Percentiles rank a stretch among this genome's conserved stretches.
Conservation (phyloP, 805 yeast species). For the Kodamaea sagamina region DNA sequence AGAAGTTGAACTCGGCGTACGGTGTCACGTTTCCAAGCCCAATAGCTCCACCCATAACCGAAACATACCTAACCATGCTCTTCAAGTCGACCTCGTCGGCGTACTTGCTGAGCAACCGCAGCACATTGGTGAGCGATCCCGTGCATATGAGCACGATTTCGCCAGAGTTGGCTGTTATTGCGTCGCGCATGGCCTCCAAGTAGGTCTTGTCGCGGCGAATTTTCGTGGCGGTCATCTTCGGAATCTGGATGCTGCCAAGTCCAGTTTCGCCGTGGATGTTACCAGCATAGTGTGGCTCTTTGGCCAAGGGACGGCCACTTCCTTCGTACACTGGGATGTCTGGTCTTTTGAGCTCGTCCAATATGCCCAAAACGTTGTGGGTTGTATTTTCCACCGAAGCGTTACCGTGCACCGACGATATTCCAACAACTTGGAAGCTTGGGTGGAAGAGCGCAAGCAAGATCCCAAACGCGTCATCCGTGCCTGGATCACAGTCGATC, state of each 20-base stretch:
- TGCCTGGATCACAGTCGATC: slow-evolving; percentile 94
- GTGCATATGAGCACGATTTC: slow-evolving; percentile 66
- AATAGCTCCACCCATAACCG: slow-evolving; percentile 78
- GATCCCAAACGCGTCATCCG: slow-evolving; percentile 81
- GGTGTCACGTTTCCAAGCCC: slow-evolving; percentile 52
- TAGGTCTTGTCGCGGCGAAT: slow-evolving; percentile 26
- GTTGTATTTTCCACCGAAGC: slow-evolving; percentile 66
- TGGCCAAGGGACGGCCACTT: slow-evolving; percentile 54
- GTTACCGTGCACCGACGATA: slow-evolving; percentile 78
- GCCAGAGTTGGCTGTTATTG: slow-evolving; percentile 46
- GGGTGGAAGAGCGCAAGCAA: slow-evolving; percentile 64
- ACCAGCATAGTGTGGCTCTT: slow-evolving; percentile 54
- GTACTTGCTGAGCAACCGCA: slow-evolving; percentile 51
- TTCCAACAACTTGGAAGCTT: slow-evolving; percentile 57
- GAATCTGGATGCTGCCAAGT: slow-evolving; percentile 67
- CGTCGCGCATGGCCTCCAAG: slow-evolving; percentile 41
- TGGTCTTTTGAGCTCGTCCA: slow-evolving; percentile 56
- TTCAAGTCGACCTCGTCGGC: slow-evolving; percentile 50
- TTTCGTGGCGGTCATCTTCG: slow-evolving; percentile 49
- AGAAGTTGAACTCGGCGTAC: slow-evolving; percentile 73
- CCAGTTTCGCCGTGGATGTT: slow-evolving; percentile 76
- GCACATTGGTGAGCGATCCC: slow-evolving; percentile 76
- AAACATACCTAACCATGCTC: slow-evolving; percentile 50
- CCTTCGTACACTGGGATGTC: slow-evolving; percentile 71
- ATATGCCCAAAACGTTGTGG: slow-evolving; percentile 62